A percentile compares a stretch with the other conserved stretches of the same genome.
These are phyloP conservation scores for Morella rubra DNA, from an alignment of 306 rosid species.

Conservation along the genomic window DNA sequence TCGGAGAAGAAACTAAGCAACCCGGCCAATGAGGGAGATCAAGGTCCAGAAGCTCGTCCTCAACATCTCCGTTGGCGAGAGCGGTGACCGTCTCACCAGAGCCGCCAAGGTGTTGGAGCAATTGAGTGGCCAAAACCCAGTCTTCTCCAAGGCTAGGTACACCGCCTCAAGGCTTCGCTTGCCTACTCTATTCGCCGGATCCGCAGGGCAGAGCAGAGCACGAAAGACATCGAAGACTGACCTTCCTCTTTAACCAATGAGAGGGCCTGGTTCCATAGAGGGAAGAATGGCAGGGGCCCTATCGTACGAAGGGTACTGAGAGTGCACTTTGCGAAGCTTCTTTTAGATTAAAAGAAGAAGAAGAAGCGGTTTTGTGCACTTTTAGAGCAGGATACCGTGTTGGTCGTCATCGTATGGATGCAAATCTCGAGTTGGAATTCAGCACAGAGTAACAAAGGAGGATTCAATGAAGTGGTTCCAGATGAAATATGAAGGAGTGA, in stretches of 20 bases:
- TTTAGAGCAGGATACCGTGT: slow-evolving; percentile 52
- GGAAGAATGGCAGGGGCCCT: too few relatives aligned
- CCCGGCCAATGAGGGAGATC: slow-evolving; percentile 80
- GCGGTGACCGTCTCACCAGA: slow-evolving; percentile 80
- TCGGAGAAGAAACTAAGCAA: slow-evolving; percentile 73
- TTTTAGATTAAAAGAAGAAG: too few relatives aligned
- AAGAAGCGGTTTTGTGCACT: too few relatives aligned
- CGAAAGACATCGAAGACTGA: not conserved
- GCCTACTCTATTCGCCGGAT: too few relatives aligned
- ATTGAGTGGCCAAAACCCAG: slow-evolving; percentile 73
- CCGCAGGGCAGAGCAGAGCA: too few relatives aligned
- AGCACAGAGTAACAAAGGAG: slow-evolving; percentile 77
- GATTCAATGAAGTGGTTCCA: slow-evolving; percentile 95
- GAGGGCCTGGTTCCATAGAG: too few relatives aligned
- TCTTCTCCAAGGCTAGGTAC: slow-evolving; percentile 50
- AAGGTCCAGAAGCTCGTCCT: slow-evolving; percentile 79
- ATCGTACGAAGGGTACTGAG: too few relatives aligned
- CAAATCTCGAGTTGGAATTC: slow-evolving; percentile 79
- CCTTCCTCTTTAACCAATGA: too few relatives aligned
- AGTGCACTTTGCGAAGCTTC: too few relatives aligned
- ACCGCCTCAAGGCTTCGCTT: slow-evolving; percentile 36
- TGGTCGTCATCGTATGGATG: slow-evolving; percentile 68
- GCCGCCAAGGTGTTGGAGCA: slow-evolving; percentile 84
- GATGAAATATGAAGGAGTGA: slow-evolving; percentile 82
- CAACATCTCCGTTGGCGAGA: slow-evolving; percentile 78